Evolutionary conservation across 1,139 yeast species (phyloP), one percentile per base, ranked within the genome.

Genomic region (Meyerozyma smithsonii): DNA sequence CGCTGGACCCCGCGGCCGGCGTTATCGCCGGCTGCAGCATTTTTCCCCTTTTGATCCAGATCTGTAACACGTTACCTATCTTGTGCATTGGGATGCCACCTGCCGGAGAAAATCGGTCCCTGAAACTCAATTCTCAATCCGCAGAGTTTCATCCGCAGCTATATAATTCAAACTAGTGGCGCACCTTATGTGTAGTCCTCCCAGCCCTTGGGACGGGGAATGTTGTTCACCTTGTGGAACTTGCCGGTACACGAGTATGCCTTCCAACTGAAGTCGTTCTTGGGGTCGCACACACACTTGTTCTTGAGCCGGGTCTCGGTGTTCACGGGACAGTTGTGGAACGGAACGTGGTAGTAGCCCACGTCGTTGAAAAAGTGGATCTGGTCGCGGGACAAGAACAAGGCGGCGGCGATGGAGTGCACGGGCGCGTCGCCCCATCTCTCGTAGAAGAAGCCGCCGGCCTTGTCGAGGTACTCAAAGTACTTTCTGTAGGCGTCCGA

Each of bases 391-490:
- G 81, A 78, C 56, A 85, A 64, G 61, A 87, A 81, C 45, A 86
- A 64, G 3, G 90, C 69, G n/a, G 85, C 95, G 11, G 92, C 95
- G 53, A 87, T 79, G 11, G 95, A 84, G 58, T 87, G 96, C 30
- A 87, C 82, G 28, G 96, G 95, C 10, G 95, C 95, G 62, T 86
- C 96, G 45, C 95, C 95, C 95, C 95, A 87, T 58, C 95, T 75
- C 65, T 87, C 95, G 59, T 87, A 87, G 64, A 83, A 87, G 66
- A 87, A 87, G 4, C 95, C 95, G 54, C 95, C 96, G 12, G 84
- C 76, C 48, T 77, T 64, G 59, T 86, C 96, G 51, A 86, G 74
- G 55, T 72, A 68, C 25, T 84, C 83, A 51, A 86, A 87, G 60
- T 81, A 86, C 38, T 74, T 71, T 40, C 65, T 61, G 59, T 85